These are phyloP conservation scores for Malassezia yamatoensis DNA, from an alignment of 1,284 basidiomycete species.

Conservation along the genomic window DNA sequence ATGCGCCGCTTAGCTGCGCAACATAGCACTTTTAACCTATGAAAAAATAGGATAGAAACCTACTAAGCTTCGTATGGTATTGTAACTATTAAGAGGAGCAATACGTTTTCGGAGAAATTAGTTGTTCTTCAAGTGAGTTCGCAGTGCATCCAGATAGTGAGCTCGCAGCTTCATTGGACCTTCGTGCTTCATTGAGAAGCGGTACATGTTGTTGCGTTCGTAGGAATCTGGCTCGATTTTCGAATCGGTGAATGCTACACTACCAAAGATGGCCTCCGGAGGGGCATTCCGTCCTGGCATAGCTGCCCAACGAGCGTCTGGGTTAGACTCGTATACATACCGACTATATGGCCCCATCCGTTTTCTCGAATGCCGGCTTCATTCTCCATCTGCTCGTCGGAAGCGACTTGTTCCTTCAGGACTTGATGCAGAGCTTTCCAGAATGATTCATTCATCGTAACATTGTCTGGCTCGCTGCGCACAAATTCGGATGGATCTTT, in stretches of 20 bases:
- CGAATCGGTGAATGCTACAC: conserved; percentile 36
- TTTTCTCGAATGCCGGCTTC: conserved; percentile 34
- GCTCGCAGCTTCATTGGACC: conserved; percentile 34
- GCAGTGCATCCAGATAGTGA: conserved; percentile 18
- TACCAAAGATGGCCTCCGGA: conserved; percentile 40
- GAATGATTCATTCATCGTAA: conserved; percentile 29
- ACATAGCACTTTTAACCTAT: conserved; percentile 8
- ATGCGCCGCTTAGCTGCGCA: conserved; percentile 11
- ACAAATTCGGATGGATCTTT: conserved; percentile 21
- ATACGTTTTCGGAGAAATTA: not conserved
- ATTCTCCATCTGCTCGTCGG: conserved; percentile 33
- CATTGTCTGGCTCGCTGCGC: conserved; percentile 25
- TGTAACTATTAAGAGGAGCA: too few species aligned
- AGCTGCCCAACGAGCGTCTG: conserved; percentile 31
- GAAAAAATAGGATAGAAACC: not conserved
- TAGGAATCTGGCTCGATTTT: conserved; percentile 30
- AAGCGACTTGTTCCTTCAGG: conserved; percentile 27
- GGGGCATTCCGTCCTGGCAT: conserved; percentile 40
- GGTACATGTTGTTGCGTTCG: conserved; percentile 36
- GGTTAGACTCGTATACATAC: conserved; percentile 8
- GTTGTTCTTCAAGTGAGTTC: conserved; percentile 1
- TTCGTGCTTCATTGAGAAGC: conserved; percentile 33
- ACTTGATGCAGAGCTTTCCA: conserved; percentile 32
- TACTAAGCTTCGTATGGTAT: too few species aligned
- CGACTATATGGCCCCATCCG: conserved; percentile 41